These are phyloP conservation scores for Parafenestella ontariensis DNA, from an alignment of 2,329 filamentous ascomycete genomes.

Conservation along the genomic window DNA sequence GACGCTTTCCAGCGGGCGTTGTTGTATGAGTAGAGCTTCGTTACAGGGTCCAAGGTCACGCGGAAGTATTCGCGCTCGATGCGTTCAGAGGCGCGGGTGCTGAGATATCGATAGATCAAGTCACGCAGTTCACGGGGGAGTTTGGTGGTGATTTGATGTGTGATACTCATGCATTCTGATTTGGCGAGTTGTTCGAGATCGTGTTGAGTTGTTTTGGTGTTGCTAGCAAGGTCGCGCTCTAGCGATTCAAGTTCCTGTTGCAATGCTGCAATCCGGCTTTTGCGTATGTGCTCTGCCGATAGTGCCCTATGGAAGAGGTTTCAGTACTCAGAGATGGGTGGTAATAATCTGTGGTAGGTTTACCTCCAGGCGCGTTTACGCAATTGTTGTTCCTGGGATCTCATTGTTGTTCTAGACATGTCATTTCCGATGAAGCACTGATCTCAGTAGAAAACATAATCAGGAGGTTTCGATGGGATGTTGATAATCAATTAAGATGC, in stretches of 20 bases:
- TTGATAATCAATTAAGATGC: no score
- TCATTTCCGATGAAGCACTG: not conserved
- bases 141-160: slow-evolving; percentile 10
- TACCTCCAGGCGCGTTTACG: not conserved
- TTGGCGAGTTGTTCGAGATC: slow-evolving; percentile 16
- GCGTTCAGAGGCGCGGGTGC: slow-evolving; percentile 9
- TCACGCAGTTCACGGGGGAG: slow-evolving; percentile 20
- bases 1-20: slow-evolving; percentile 22
- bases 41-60: slow-evolving; percentile 23
- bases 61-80: slow-evolving; percentile 30
- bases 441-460: not conserved
- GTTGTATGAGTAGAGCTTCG: slow-evolving; percentile 22
- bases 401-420: not conserved
- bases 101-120: slow-evolving; percentile 26
- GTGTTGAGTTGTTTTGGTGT: slow-evolving; percentile 7
- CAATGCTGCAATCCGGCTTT: slow-evolving; percentile 7
- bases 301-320: slow-evolving; percentile 1
- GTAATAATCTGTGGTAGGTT: not conserved
- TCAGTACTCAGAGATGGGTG: not conserved
- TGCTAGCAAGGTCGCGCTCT: slow-evolving; percentile 7
- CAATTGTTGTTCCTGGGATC: not conserved
- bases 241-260: slow-evolving; percentile 12
- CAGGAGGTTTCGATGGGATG: not conserved
- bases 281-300: slow-evolving; percentile 5
- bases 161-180: slow-evolving; percentile 21